Evolutionary conservation across 768 basidiomycete genomes (phyloP), one percentile per base, ranked within the genome.

Genomic region (Boletus reticuloceps): DNA sequence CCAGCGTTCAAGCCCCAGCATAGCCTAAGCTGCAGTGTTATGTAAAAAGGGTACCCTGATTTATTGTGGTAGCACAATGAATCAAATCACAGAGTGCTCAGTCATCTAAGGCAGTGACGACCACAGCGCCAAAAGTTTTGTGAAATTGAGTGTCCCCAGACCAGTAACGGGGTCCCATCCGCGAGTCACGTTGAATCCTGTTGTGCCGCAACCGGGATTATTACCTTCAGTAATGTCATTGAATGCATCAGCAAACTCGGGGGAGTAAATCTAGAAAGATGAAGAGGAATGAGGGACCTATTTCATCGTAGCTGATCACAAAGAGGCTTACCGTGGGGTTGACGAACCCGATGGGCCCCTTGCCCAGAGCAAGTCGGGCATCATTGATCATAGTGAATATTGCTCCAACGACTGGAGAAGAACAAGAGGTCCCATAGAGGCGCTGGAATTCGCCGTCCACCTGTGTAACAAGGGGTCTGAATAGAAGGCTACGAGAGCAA

Each of bases 111-210:
- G 27, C 27, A 27, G 27, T 0, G 5, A 22, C 40, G 78, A 32
- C 75, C 75, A 77, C 51, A 62, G 66, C 37, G 69, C 70, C 16
- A 78, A 68, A 29, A 80, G 62, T 42, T 68, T 54, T 6, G 73
- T 72, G 52, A 79, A 73, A 47, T 74, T 75, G 9, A 77, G 79
- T 9, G 76, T 79, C 3, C 78, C 79, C n/a, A 79, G 59, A n/a
- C 51, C 81, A 12, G 76, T 73, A 16, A 77, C 78, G 20, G 79
- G 74, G 59, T 77, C 77, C 77, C 77, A 80, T 31, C 78, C 67
- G 5, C 7, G 4, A 1, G 62, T 53, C 7, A 64, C 56, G 6
- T 67, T 69, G 61, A 68, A 79, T 1, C 77, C 77, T 2, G 45
- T 4, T 12, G 74, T 75, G 17, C 74, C 73, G 51, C 79, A 80